Base-by-base conservation (phyloP, 257 asterid species). In the Rhazya stricta region DNA sequence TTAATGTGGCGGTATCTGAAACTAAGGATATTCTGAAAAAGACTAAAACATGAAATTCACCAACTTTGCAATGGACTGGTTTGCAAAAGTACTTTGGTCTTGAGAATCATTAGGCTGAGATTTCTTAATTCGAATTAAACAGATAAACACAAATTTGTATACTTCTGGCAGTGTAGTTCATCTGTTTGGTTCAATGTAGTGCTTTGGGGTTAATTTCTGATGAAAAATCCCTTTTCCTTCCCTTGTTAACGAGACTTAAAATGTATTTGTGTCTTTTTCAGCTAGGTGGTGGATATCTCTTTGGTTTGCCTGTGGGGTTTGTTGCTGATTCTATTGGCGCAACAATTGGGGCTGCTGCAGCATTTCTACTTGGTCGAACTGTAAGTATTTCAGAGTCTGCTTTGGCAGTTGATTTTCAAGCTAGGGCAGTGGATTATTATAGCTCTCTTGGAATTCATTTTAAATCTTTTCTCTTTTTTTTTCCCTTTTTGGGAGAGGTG, bases 201-300 rank as follows among this genome's bases (percentile, higher is more conserved):
- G 42, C 34, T 61, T 46, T 50, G 53, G 78, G 51, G 56, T 74
- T 42, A 63, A 46, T 51, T 23, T 58, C 21, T 36, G n/a, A 27
- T 23, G 63, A 37, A 56, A 30, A 25, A 18, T 27, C 34, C 29
- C 32, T 37, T 51, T 39, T 5, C 6, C 32, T 53, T 67, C 11
- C 36, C 29, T 45, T 34, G 77, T 48, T 71, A 43, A 8, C 30
- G 62, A 45, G n/a, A 60, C 21, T 30, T 69, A 21, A 74, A 61
- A 37, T 73, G 29, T 56, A 67, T 77, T 61, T 79, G 77, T 48
- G 62, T 70, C 71, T 21, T 56, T 81, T 85, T 77, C 93, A 95
- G 99, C 90, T 95, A 58, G 99, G 99, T 68, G 99, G 99, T 81
- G 98, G 99, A 71, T 95, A 95, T 81, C 97, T 95, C 68, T 95